A percentile compares a stretch with the other conserved stretches of the same genome.
These are phyloP conservation scores for Hericium erinaceus DNA, from an alignment of 768 basidiomycete species.

Conservation along the genomic window DNA sequence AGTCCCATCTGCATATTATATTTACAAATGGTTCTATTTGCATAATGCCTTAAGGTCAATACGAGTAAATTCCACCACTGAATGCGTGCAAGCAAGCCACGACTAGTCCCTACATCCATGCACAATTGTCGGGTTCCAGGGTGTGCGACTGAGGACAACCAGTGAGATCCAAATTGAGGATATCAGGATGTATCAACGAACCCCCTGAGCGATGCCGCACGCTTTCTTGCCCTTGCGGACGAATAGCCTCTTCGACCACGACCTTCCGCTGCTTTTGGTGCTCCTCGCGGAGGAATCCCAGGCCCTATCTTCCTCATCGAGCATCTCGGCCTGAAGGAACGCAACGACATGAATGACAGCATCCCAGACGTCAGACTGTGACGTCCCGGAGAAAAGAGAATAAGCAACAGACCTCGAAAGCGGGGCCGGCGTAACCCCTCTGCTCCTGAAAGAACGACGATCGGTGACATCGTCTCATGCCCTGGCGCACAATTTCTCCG, in stretches of 20 bases:
- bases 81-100: neutral
- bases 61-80: neutral
- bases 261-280: too few species aligned
- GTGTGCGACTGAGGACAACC: constrained; percentile 8
- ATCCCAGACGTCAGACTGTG: neutral
- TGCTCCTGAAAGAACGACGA: neutral
- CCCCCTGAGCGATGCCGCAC: neutral
- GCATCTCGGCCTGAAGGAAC: neutral
- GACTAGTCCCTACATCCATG: constrained; percentile 11
- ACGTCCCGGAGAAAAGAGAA: neutral
- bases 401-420: neutral
- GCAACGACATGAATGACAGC: neutral
- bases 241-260: neutral
- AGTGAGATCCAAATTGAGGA: neutral
- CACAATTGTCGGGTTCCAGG: constrained; percentile 15
- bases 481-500: neutral
- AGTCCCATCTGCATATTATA: too few species aligned
- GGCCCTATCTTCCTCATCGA: neutral
- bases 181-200: neutral
- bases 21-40: too few species aligned
- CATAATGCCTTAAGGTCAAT: too few species aligned
- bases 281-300: neutral
- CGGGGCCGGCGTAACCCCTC: neutral
- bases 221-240: neutral
- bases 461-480: neutral